Conservation (phyloP, 176 grass and related monocot genomes). For the Alopecurus myosuroides region DNA sequence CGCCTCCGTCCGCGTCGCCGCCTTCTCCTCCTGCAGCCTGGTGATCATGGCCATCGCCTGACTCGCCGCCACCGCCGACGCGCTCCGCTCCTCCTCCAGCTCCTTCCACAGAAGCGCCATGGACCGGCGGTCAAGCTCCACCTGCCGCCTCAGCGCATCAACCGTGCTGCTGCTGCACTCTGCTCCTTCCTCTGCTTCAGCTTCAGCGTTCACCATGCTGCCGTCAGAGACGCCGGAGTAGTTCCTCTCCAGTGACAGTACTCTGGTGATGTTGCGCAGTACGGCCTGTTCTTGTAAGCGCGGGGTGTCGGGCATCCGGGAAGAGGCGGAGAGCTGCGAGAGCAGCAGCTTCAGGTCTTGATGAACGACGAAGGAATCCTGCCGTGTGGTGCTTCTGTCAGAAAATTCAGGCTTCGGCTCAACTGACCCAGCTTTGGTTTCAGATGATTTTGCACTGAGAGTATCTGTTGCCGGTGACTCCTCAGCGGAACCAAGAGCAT, state of each 20-base stretch:
- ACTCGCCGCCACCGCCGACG: conserved; percentile 61
- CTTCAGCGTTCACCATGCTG: conserved; percentile 14
- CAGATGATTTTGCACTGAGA: background rate
- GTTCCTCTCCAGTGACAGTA: conserved; percentile 42
- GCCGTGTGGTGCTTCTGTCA: conserved; percentile 26
- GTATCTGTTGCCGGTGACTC: background rate
- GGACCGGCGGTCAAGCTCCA: conserved; percentile 59
- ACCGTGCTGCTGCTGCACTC: conserved; percentile 35
- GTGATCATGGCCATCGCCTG: conserved; percentile 96
- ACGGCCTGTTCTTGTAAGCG: conserved; percentile 34
- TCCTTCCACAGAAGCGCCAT: conserved; percentile 77
- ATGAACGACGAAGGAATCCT: conserved; percentile 43
- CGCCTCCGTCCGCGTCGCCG: conserved; percentile 67
- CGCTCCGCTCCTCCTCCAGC: conserved; percentile 80
- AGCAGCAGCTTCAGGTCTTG: conserved; percentile 66
- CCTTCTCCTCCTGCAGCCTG: conserved; percentile 88
- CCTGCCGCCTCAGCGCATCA: conserved; percentile 54
- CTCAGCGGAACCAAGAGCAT: background rate
- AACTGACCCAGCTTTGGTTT: background rate
- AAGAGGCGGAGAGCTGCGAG: conserved; percentile 46
- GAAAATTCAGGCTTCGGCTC: conserved; percentile 14
- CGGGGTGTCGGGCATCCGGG: conserved; percentile 24
- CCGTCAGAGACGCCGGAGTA: conserved; percentile 38
- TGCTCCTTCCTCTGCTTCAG: conserved; percentile 7
- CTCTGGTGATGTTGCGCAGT: conserved; percentile 49